Conservation (phyloP, 192 early-diverging fungal genomes). For the Podila minutissima region DNA sequence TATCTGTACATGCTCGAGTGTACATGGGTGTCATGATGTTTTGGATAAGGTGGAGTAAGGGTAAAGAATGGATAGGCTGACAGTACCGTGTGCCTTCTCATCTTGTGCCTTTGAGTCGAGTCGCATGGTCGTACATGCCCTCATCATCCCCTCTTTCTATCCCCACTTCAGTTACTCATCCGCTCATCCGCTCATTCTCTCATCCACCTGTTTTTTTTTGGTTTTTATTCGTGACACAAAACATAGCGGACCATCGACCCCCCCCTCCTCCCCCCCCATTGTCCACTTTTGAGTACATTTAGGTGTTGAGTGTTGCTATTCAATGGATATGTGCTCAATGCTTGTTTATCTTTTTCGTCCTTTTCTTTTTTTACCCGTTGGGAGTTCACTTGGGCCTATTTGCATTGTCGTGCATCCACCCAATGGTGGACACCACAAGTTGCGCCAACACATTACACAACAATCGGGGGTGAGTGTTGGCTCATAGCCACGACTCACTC, state of each 20-base stretch:
- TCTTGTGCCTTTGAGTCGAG: background rate
- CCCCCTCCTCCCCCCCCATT: background rate
- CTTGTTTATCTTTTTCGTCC: too few species aligned
- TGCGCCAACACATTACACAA: too few species aligned
- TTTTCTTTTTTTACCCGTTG: too few species aligned
- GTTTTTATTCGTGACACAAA: background rate
- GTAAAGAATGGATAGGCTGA: background rate
- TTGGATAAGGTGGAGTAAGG: background rate
- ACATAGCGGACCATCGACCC: background rate
- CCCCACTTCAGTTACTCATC: too few species aligned
- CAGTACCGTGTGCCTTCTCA: background rate
- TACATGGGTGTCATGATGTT: background rate
- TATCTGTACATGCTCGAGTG: background rate
- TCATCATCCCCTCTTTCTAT: background rate
- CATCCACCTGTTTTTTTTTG: background rate
- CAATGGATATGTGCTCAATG: background rate
- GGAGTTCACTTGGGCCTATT: too few species aligned
- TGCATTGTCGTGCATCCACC: too few species aligned
- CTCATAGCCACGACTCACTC: too few species aligned
- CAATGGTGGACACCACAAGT: too few species aligned
- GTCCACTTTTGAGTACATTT: background rate
- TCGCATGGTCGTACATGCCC: background rate
- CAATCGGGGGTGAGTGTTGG: too few species aligned
- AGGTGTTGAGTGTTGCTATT: background rate
- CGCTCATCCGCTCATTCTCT: too few species aligned